Evolutionary conservation across 345 rosid species (phyloP), one percentile per base, ranked within the genome.

Genomic region (Erodium maritimum): DNA sequence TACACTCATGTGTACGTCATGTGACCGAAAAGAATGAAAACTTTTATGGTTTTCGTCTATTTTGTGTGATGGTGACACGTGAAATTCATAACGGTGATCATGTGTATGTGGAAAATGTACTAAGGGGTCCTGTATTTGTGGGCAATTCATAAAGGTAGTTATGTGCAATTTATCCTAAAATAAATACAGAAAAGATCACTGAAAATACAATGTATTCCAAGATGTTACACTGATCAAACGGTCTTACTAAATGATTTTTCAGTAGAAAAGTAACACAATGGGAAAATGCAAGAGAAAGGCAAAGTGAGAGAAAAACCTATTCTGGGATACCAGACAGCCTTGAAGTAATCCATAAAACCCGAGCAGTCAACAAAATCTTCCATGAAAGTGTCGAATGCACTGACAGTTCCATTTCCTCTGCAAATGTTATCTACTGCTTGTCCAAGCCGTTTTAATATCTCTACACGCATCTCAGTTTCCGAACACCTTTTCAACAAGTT

Each of bases 321-420:
- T 80, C 77, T 79, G 23, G 94, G 96, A 69, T 79, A 76, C 95
- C 95, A 93, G 51, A 69, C 73, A 33, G 94, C 94, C 73, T 79
- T 85, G 70, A 93, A 89, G 75, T 89, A 93, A 65, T 87, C 99
- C 73, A 80, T 62, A 69, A 89, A 93, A 55, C 75, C 80, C 55
- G 71, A 69, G 67, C 65, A 56, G 57, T 75, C 89, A 60, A 70
- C 73, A 69, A 83, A 83, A 64, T 83, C 90, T 58, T 84, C 85
- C 82, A 79, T 55, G 75, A 79, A 74, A 64, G 52, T 59, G 45
- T 80, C 79, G 64, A 89, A 93, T 69, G 67, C 58, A 60, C 64
- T 63, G 25, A 74, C 48, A 60, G 69, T 73, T 58, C 83, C 91
- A 67, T 66, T 74, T 59, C 77, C 85, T 75, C 71, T 76, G 72